Evolutionary conservation across 2,329 filamentous ascomycete species (phyloP), one percentile per base, ranked within the genome.

Genomic region (Talaromyces sp.): DNA sequence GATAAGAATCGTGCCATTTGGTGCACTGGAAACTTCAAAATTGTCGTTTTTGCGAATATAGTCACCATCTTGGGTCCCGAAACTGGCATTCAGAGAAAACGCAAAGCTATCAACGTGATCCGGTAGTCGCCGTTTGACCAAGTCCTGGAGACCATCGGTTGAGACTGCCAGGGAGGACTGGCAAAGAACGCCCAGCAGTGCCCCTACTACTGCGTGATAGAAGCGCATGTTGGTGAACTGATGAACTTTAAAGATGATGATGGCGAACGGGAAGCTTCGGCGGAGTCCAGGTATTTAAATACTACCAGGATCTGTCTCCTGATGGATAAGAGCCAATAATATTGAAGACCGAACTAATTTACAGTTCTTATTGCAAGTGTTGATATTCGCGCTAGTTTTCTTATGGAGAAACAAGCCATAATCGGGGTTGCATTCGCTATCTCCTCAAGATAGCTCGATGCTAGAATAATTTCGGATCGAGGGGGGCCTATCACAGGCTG

Each of bases 1-100:
- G 6, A 77, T 67, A 3, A 68, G 60, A 50, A 76, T 68, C n/a
- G 65, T 73, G n/a, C 73, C 70, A 59, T 68, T 62, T 12, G 40
- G 54, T 8, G 53, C 50, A 33, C 58, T 66, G 18, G 61, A 56
- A 18, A 72, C 69, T 3, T 56, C 53, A 52, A 65, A 72, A 16
- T 66, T 61, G 59, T 72, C 69, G 55, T 34, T 27, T 18, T 31
- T 27, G 30, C 44, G 2, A 55, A 47, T n/a, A 60, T 23, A 36
- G 5, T 27, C 64, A 8, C 18, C 3, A 1, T 18, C n/a, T 14
- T 27, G 9, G 30, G 4, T 4, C 10, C 28, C 23, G 3, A 28
- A 23, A n/a, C 9, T 42, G 14, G 33, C 18, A 28, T 55, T 57
- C 10, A 70, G 36, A 2, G 47, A 60, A 36, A 71, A 71, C 2